Evolutionary conservation across 306 rosid species (phyloP).

Genomic region (Cucurbita argyrosperma): DNA sequence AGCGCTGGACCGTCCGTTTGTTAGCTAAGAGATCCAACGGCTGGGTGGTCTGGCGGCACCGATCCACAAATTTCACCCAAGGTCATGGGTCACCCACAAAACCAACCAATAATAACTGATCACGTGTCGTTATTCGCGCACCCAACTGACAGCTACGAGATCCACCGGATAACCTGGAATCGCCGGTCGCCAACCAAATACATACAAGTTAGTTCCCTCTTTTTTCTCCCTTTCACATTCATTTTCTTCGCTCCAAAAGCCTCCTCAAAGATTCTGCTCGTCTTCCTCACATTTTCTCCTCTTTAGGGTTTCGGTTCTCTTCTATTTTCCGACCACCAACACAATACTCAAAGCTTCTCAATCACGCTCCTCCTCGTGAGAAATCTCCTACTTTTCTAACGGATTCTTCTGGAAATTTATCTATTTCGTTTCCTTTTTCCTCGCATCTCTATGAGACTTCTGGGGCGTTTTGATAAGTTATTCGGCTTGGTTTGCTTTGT

Average conservation of each 20-base stretch:
- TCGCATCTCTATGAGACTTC: not conserved
- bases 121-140: constrained; percentile 26
- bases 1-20: constrained; percentile 12
- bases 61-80: constrained; percentile 5
- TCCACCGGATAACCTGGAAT: constrained; percentile 27
- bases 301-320: constrained; percentile 1
- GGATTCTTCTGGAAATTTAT: not conserved
- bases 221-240: constrained; percentile 12
- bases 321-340: not conserved
- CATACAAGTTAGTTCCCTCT: constrained; percentile 12
- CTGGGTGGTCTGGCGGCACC: constrained; percentile 15
- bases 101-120: not conserved
- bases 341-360: not conserved
- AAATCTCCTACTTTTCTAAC: not conserved
- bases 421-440: too few species aligned
- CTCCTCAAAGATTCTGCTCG: constrained; percentile 7
- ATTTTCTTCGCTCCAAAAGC: not conserved
- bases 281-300: constrained; percentile 2
- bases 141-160: constrained; percentile 16
- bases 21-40: constrained; percentile 26
- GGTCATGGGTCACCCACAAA: constrained; percentile 12
- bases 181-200: constrained; percentile 29
- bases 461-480: not conserved
- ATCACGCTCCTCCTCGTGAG: not conserved
- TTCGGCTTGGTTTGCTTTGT: not conserved